These are phyloP conservation scores for Aspergillus pseudoglaucus DNA, from an alignment of 2,329 filamentous ascomycete genomes.

Conservation along the genomic window DNA sequence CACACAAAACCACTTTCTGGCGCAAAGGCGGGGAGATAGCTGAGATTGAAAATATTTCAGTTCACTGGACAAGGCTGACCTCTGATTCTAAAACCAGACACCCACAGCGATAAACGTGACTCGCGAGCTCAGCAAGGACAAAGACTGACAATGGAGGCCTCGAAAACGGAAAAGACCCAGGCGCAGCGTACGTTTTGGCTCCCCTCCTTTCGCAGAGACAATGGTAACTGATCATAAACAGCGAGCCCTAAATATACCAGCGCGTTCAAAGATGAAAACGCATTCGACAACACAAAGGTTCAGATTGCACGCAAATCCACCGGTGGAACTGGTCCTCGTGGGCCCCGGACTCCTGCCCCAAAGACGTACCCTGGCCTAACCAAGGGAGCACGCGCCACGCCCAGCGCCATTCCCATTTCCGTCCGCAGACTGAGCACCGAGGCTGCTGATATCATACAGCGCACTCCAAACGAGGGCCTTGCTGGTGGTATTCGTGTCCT, in stretches of 20 bases:
- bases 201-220: no score
- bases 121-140: no score
- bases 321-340: not conserved
- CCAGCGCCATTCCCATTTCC: constrained; percentile 11
- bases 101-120: no score
- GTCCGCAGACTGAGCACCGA: constrained; percentile 7
- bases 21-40: no score
- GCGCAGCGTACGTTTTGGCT: no score
- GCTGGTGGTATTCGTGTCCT: constrained; percentile 3
- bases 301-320: not conserved
- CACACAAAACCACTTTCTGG: no score
- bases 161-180: not conserved
- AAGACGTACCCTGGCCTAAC: constrained; percentile 1
- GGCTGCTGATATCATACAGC: not conserved
- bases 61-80: no score
- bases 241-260: not conserved
- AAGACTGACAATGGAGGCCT: not conserved
- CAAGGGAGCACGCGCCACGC: constrained; percentile 7
- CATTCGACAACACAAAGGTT: not conserved
- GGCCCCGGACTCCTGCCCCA: constrained; percentile 2
- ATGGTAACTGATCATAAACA: not conserved
- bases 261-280: not conserved
- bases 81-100: no score
- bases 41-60: no score
- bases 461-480: not conserved